These are phyloP conservation scores for Testicularia cyperi DNA, from an alignment of 1,284 basidiomycete species.

Conservation along the genomic window DNA sequence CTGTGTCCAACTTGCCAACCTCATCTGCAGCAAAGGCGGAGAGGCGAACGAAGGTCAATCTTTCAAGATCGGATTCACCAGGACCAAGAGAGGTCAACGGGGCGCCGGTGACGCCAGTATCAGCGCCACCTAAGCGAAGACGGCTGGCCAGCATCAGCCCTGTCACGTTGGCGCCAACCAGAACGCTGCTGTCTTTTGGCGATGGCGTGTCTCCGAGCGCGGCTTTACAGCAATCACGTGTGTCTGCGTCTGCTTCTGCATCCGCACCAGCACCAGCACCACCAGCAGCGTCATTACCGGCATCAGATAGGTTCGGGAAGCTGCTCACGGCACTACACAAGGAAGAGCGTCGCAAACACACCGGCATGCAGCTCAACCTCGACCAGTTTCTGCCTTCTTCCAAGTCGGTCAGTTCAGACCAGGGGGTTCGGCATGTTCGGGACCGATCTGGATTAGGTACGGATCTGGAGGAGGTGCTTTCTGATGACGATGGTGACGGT, in stretches of 20 bases:
- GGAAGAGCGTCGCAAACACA: constrained; percentile 14
- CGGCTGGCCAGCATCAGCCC: background rate
- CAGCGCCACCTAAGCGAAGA: background rate
- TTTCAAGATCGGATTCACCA: too few species aligned
- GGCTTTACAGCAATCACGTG: background rate
- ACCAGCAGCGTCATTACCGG: too few species aligned
- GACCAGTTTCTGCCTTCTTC: constrained; percentile 1
- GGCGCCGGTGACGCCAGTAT: too few species aligned
- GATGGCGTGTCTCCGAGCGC: background rate
- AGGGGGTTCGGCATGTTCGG: background rate
- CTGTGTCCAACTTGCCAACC: too few species aligned
- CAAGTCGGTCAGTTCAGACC: background rate
- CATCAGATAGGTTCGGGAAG: constrained; percentile 10
- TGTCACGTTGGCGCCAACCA: background rate
- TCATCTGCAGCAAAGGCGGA: too few species aligned
- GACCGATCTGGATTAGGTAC: constrained; percentile 2
- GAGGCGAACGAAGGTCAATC: too few species aligned
- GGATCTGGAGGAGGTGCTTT: constrained; percentile 14
- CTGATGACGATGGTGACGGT: constrained; percentile 10
- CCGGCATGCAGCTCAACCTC: constrained; percentile 16
- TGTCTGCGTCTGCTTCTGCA: too few species aligned
- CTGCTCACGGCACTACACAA: constrained; percentile 15
- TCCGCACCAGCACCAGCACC: too few species aligned
- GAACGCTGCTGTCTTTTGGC: background rate
- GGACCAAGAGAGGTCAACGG: too few species aligned